These are phyloP conservation scores for Ustilago bromivora DNA, from an alignment of 1,284 basidiomycete genomes.

Conservation along the genomic window DNA sequence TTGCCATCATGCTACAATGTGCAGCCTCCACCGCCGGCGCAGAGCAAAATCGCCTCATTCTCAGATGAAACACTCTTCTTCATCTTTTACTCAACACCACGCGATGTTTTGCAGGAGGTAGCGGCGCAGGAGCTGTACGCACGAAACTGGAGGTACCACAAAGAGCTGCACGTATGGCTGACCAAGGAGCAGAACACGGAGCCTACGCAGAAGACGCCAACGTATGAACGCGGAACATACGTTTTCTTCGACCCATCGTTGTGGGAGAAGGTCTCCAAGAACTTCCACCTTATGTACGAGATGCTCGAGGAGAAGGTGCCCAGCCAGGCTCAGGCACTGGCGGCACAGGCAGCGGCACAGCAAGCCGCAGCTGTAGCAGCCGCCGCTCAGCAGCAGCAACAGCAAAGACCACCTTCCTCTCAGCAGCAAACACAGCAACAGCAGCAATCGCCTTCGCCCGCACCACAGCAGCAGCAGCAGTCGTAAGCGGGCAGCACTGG, in stretches of 20 bases:
- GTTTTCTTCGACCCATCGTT: constrained; percentile 91
- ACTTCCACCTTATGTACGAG: constrained; percentile 86
- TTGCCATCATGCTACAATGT: constrained; percentile 94
- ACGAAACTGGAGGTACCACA: constrained; percentile 98
- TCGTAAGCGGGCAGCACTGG: constrained; percentile 3
- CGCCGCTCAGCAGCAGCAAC: constrained; percentile 21
- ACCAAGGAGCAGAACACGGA: constrained; percentile 89
- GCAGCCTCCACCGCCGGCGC: constrained; percentile 87
- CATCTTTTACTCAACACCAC: constrained; percentile 96
- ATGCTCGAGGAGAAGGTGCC: constrained; percentile 84
- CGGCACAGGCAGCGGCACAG: constrained; percentile 49
- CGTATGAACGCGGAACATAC: constrained; percentile 88
- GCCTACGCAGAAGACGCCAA: constrained; percentile 86
- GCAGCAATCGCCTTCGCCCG: constrained; percentile 18
- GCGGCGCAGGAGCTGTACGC: constrained; percentile 97
- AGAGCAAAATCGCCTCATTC: constrained; percentile 87
- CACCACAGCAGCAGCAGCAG: constrained; percentile 5
- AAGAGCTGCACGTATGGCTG: constrained; percentile 92
- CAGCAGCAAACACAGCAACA: constrained; percentile 25
- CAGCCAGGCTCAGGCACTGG: constrained; percentile 45
- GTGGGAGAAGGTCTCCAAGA: constrained; percentile 80
- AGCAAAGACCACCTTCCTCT: constrained; percentile 16
- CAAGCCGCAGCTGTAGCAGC: constrained; percentile 37
- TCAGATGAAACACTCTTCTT: constrained; percentile 98
- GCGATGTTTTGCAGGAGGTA: constrained; percentile 92